phyloP scores from a whole-genome alignment of 371 early-diverging fungal species.

The Nosema granulosis region DNA sequence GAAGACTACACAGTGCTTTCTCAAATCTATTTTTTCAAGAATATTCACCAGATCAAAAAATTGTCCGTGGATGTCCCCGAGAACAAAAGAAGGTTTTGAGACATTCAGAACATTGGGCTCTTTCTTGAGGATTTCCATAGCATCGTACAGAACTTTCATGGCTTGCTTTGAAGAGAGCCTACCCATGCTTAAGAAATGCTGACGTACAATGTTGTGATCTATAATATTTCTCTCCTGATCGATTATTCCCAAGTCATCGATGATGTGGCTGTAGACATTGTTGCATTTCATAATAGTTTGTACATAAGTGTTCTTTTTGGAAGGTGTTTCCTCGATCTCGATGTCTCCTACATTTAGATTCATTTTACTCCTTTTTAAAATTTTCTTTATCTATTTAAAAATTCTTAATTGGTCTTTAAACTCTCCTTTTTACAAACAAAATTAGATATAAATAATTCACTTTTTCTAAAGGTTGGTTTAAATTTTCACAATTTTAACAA shows the following conservation, averaged over 20 bases:
- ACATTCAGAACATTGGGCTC: not conserved
- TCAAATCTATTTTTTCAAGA: constrained; percentile 46
- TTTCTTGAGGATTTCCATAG: constrained; percentile 71
- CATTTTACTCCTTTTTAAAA: not conserved
- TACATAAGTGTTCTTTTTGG: too few relatives aligned
- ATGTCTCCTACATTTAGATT: too few relatives aligned
- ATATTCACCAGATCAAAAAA: constrained; percentile 70
- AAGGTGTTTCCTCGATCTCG: not conserved
- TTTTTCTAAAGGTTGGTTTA: too few relatives aligned
- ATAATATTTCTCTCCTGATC: constrained; percentile 40
- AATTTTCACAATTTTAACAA: too few relatives aligned
- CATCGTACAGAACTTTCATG: not conserved
- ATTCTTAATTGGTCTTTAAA: too few relatives aligned
- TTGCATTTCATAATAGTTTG: not conserved
- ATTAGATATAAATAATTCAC: too few relatives aligned
- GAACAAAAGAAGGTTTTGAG: constrained; percentile 57
- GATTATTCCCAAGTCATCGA: constrained; percentile 39
- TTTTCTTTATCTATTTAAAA: not conserved
- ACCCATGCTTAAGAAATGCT: constrained; percentile 39
- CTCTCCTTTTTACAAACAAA: too few relatives aligned
- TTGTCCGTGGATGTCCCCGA: constrained; percentile 98
- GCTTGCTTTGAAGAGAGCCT: constrained; percentile 18
- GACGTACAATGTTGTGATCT: constrained; percentile 34
- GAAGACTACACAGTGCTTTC: constrained; percentile 69
- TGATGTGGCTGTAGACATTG: constrained; percentile 13